phyloP scores from a whole-genome alignment of 306 rosid species.

The Pyrus betulifolia region DNA sequence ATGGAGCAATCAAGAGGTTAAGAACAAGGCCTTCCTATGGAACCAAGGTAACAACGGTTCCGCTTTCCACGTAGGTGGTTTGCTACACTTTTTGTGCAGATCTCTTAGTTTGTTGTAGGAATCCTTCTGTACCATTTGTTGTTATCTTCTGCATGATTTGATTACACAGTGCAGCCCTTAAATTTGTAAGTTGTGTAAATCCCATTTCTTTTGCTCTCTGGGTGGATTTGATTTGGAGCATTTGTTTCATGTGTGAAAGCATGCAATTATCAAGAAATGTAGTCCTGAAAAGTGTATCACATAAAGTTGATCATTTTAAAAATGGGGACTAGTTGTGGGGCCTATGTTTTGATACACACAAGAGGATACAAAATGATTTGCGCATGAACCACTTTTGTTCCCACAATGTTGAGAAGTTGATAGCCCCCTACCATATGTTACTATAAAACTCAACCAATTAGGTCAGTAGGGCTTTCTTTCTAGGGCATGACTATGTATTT shows the following conservation, averaged over 20 bases:
- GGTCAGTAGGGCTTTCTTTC: neutral
- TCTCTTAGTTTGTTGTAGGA: constrained; percentile 5
- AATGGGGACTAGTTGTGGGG: no score
- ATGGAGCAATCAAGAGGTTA: neutral
- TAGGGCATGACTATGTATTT: neutral
- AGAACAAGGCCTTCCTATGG: constrained; percentile 8
- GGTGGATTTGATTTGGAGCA: neutral
- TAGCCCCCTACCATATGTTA: neutral
- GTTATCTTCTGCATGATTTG: constrained; percentile 13
- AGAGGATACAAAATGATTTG: neutral
- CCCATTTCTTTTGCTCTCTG: neutral
- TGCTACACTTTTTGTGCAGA: constrained; percentile 24
- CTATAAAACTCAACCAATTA: neutral
- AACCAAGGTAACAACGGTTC: constrained; percentile 3
- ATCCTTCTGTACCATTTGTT: neutral
- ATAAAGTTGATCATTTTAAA: neutral
- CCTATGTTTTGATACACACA: no score
- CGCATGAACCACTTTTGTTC: neutral
- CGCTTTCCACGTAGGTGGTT: neutral
- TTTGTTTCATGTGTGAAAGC: neutral
- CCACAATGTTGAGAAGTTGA: neutral
- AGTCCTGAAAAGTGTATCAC: neutral
- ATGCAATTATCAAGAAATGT: neutral
- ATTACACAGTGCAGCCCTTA: neutral
- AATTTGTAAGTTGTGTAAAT: neutral